These are phyloP conservation scores for Glutinoglossum americanum DNA, from an alignment of 495 filamentous ascomycete species.

Conservation along the genomic window DNA sequence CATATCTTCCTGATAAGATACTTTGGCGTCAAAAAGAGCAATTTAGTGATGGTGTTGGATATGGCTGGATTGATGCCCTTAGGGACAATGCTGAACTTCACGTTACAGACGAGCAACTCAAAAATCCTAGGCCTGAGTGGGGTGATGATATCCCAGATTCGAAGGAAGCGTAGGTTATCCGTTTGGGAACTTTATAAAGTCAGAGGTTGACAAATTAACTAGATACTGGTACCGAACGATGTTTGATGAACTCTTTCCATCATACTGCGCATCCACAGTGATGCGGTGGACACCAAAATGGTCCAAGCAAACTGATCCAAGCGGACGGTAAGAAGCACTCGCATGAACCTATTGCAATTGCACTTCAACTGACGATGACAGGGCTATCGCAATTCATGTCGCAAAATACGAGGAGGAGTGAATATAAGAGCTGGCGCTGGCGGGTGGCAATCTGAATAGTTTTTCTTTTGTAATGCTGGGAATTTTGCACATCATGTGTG, in stretches of 20 bases:
- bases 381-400: slow-evolving; percentile 48
- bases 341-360: neutral
- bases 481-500: neutral
- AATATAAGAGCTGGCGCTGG: neutral
- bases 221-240: slow-evolving; percentile 91
- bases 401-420: slow-evolving; percentile 33
- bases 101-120: slow-evolving; percentile 90
- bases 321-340: slow-evolving; percentile 47
- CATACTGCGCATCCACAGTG: slow-evolving; percentile 75
- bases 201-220: slow-evolving; percentile 6
- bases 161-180: slow-evolving; percentile 70
- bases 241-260: slow-evolving; percentile 97
- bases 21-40: slow-evolving; percentile 99
- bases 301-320: slow-evolving; percentile 88
- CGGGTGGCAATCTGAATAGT: neutral
- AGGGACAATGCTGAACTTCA: slow-evolving; percentile 80
- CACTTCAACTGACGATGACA: slow-evolving; percentile 12
- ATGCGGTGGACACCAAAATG: slow-evolving; percentile 96
- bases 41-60: slow-evolving; percentile 94
- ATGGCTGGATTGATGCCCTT: slow-evolving; percentile 94
- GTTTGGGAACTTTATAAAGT: neutral
- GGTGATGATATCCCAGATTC: slow-evolving; percentile 74
- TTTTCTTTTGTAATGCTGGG: neutral
- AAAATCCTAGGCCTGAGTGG: slow-evolving; percentile 92
- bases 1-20: slow-evolving; percentile 86